These are phyloP conservation scores for Scenedesmus sp. DNA, from an alignment of 163 green algal species.

Conservation along the genomic window DNA sequence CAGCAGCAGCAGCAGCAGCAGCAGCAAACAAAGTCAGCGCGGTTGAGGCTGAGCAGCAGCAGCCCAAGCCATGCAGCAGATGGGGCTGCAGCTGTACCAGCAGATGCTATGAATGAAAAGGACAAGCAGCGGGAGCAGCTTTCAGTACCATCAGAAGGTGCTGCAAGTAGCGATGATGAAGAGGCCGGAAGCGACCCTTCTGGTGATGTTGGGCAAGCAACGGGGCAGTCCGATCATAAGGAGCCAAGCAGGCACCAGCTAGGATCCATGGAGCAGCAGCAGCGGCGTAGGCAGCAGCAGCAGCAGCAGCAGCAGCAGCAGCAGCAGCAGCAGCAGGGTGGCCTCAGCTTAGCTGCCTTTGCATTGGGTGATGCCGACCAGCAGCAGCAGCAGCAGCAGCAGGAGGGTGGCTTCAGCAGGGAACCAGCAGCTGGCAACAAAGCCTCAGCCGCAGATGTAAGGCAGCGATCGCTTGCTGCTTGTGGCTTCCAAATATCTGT, in stretches of 20 bases:
- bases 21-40: not conserved
- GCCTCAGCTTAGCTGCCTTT: not conserved
- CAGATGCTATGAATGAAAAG: not conserved
- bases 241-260: not conserved
- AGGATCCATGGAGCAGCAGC: not conserved
- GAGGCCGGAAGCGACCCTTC: not conserved
- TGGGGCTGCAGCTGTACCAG: not conserved
- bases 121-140: conserved; percentile 28
- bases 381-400: conserved; percentile 20
- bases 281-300: conserved; percentile 6
- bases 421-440: conserved; percentile 15
- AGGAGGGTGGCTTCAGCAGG: not conserved
- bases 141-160: not conserved
- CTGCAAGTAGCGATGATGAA: conserved; percentile 8
- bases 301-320: not conserved
- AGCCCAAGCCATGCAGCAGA: conserved; percentile 13
- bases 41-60: conserved; percentile 14
- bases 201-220: not conserved
- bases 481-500: conserved; percentile 13
- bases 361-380: not conserved
- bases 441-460: not conserved
- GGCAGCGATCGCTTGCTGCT: conserved; percentile 25
- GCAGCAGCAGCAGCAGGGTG: conserved; percentile 23
- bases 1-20: conserved; percentile 41
- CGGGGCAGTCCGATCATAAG: not conserved